Evolutionary conservation across 2,329 filamentous ascomycete genomes (phyloP).

Genomic region (Ustulina deusta): DNA sequence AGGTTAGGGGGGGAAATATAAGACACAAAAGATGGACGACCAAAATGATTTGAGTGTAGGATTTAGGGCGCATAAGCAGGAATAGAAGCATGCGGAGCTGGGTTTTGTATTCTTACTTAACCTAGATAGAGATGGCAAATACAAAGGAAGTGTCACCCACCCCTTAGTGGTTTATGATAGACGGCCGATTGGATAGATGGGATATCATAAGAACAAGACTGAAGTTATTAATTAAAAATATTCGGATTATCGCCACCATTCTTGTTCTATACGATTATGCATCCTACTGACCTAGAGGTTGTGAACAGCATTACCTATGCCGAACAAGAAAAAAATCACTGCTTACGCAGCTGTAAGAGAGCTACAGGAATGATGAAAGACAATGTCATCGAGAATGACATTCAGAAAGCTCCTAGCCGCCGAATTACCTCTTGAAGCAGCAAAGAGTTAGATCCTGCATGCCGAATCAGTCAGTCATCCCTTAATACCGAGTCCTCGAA

Average conservation of each 20-base stretch:
- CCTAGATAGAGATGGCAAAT: neutral
- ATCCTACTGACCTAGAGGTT: neutral
- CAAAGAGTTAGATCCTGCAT: no score
- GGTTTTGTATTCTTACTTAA: neutral
- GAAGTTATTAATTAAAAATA: neutral
- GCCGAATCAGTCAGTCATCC: no score
- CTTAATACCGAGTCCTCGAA: no score
- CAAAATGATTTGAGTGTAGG: constrained; percentile 4
- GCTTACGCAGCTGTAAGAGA: neutral
- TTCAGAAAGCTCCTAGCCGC: no score
- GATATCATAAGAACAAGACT: neutral
- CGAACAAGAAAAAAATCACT: neutral
- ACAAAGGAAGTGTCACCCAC: neutral
- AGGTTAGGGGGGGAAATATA: neutral
- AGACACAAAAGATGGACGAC: neutral
- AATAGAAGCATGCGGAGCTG: neutral
- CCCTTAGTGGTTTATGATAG: neutral
- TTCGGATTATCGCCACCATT: neutral
- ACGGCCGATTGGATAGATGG: neutral
- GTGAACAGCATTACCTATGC: neutral
- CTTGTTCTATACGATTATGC: no score
- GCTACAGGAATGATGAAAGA: neutral
- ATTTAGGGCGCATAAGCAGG: neutral
- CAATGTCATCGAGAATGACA: no score
- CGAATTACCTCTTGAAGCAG: no score